Evolutionary conservation across 306 rosid species (phyloP), one percentile per base, ranked within the genome.

Genomic region (Casuarina equisetifolia): DNA sequence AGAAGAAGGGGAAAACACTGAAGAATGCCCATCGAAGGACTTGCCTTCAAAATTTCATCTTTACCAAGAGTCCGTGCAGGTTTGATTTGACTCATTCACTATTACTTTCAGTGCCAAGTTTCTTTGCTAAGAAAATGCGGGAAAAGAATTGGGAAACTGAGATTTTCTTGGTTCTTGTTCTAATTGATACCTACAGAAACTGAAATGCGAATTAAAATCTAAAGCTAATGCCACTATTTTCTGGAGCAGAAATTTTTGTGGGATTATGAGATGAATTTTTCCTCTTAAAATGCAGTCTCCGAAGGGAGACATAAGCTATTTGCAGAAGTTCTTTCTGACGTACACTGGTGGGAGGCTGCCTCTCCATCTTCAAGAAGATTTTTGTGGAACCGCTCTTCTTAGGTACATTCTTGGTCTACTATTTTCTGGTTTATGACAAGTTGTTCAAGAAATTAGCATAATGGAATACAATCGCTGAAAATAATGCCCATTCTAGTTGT

Each of bases 31-130:
- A 76, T 87, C 85, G 36, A 76, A 57, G 58, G 89, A 85, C 61
- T 68, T 81, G 55, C 98, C 98, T 72, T 94, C 98, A 1, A 94
- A 94, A 53, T 94, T 92, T 79, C 84, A 64, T 62, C 94, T 94
- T 76, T 94, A 92, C 76, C 96, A 94, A 73, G 93, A 90, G 74
- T 92, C 94, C 35, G 98, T 94, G 10, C 98, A 94, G 94, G 98
- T 94, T 77, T 69, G 81, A 68, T 94, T 77, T 69, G 81, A 68
- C 44, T 44, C 42, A 48, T 72, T 74, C 78, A 75, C 81, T 25
- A 61, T 25, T 50, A 17, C 72, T 54, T 53, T 6, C 71, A 42
- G 5, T 38, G 39, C 48, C 51, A 54, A 49, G 49, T 74, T 74
- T 72, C 38, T 50, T 70, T 82, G 69, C 52, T 19, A 11, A 17